phyloP scores from a whole-genome alignment of 148 eudicot species.

The Persicaria tinctoria region DNA sequence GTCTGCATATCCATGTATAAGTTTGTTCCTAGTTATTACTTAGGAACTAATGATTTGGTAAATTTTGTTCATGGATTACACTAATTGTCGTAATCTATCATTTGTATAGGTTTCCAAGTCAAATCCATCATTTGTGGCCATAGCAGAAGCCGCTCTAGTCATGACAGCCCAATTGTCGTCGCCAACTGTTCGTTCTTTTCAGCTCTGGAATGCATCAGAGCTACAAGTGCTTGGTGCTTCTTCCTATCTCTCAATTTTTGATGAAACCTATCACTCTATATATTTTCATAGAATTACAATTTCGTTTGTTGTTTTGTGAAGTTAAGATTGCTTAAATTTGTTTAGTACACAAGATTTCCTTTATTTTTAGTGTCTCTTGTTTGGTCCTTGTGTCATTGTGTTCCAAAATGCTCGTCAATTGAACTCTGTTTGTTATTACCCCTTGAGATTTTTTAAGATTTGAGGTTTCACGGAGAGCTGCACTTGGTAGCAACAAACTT shows the following conservation, averaged over 20 bases:
- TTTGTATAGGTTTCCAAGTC: conserved; percentile 43
- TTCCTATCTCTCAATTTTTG: background rate
- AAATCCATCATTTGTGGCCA: conserved; percentile 70
- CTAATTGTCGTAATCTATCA: background rate
- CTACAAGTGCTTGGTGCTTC: background rate
- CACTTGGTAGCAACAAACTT: no score
- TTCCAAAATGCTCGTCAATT: no score
- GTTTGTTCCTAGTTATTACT: background rate
- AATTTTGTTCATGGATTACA: background rate
- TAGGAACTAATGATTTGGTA: background rate
- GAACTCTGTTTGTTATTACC: no score
- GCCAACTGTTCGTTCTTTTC: background rate
- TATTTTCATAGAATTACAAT: background rate
- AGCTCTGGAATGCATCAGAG: background rate
- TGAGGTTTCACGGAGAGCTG: no score
- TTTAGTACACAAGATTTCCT: no score
- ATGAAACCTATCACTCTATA: background rate
- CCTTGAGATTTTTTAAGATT: no score
- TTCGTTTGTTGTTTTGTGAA: no score
- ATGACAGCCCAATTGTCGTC: conserved; percentile 19
- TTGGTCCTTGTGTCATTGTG: no score
- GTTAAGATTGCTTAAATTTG: background rate
- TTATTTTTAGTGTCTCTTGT: no score
- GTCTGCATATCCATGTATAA: background rate
- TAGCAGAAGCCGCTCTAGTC: conserved; percentile 73